Percentiles rank a stretch among this genome's conserved stretches.
These are phyloP conservation scores for Naganishia sp. DNA, from an alignment of 1,284 basidiomycete genomes.

Conservation along the genomic window DNA sequence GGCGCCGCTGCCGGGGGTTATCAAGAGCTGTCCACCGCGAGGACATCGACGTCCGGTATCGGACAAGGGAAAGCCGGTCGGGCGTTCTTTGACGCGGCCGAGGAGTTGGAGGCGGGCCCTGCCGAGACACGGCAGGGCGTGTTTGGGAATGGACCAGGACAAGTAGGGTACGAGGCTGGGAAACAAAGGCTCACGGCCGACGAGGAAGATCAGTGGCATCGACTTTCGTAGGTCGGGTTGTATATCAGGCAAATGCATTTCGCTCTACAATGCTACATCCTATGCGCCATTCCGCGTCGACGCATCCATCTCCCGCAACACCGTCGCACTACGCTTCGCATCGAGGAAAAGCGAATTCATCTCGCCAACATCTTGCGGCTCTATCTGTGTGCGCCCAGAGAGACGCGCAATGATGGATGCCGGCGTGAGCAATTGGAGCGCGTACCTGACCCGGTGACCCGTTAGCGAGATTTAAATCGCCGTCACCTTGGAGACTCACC, in stretches of 20 bases:
- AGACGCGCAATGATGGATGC: slow-evolving; percentile 83
- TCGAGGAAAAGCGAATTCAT: slow-evolving; percentile 94
- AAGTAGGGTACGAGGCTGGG: slow-evolving; percentile 40
- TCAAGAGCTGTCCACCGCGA: slow-evolving; percentile 25
- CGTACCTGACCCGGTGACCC: slow-evolving; percentile 63
- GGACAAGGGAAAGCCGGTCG: slow-evolving; percentile 38
- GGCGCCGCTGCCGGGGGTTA: slow-evolving; percentile 13
- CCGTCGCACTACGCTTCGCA: slow-evolving; percentile 63
- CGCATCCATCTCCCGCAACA: slow-evolving; percentile 44
- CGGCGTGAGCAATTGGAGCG: slow-evolving; percentile 86
- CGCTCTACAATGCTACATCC: background rate
- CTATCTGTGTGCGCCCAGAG: slow-evolving; percentile 76
- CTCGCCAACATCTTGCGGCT: slow-evolving; percentile 82
- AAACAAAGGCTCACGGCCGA: slow-evolving; percentile 42
- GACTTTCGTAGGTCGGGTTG: slow-evolving; percentile 17
- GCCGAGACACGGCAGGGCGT: slow-evolving; percentile 19
- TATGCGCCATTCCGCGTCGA: background rate
- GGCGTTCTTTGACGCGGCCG: slow-evolving; percentile 40
- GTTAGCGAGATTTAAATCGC: background rate
- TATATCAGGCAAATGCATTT: background rate
- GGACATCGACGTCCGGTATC: slow-evolving; percentile 34
- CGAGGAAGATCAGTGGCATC: slow-evolving; percentile 51
- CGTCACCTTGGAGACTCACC: slow-evolving; percentile 52
- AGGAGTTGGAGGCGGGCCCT: slow-evolving; percentile 30
- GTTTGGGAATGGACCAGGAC: slow-evolving; percentile 32